phyloP scores from a whole-genome alignment of 352 stramenopile genomes.

The Globisporangium iwayamae region DNA sequence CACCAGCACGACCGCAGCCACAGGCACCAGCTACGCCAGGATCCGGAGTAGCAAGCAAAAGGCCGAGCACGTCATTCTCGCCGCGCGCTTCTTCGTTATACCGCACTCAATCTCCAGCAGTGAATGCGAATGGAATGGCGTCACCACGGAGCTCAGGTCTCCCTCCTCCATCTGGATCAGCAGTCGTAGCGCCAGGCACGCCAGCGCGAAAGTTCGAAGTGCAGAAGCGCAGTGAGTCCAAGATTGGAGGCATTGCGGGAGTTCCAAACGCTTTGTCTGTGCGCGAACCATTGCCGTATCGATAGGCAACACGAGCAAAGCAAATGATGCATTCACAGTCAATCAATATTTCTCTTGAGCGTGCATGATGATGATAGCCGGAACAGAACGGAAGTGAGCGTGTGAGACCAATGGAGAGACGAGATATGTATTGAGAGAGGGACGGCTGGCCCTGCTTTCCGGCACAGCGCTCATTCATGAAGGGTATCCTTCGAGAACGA shows the following conservation, averaged over 20 bases:
- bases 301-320: conserved; percentile 21
- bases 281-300: conserved; percentile 52
- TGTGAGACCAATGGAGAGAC: background rate
- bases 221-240: conserved; percentile 28
- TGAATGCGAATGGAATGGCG: background rate
- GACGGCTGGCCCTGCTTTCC: conserved; percentile 8
- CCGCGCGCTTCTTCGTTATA: conserved; percentile 25
- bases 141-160: conserved; percentile 18
- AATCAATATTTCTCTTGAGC: no score
- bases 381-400: background rate
- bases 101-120: background rate
- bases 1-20: conserved; percentile 13
- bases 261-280: conserved; percentile 36
- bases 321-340: background rate
- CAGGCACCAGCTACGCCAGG: background rate
- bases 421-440: conserved; percentile 12
- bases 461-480: conserved; percentile 9
- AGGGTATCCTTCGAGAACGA: conserved; percentile 6
- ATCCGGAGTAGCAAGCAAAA: conserved; percentile 9
- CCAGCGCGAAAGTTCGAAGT: conserved; percentile 47
- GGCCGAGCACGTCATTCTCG: conserved; percentile 47
- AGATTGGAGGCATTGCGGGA: conserved; percentile 37
- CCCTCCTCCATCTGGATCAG: background rate
- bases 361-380: background rate
- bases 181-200: background rate